Conservation (phyloP, 2,329 filamentous ascomycete genomes). For the Tolypocladium album region DNA sequence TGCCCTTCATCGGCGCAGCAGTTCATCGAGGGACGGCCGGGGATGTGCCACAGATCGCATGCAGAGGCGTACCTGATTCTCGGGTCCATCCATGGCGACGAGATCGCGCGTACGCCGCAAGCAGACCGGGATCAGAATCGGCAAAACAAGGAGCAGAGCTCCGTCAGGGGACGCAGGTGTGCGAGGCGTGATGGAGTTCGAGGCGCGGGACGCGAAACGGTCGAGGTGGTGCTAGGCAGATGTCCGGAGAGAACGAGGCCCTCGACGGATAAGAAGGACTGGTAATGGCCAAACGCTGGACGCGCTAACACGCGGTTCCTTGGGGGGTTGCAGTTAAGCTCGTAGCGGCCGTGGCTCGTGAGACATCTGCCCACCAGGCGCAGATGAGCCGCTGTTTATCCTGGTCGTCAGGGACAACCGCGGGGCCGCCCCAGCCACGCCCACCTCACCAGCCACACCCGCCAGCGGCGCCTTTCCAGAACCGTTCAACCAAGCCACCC, state of each 20-base stretch:
- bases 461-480: background rate
- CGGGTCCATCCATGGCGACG: constrained; percentile 19
- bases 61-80: constrained; percentile 16
- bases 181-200: constrained; percentile 13
- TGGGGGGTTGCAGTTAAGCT: background rate
- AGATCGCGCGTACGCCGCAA: constrained; percentile 11
- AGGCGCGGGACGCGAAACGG: background rate
- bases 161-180: constrained; percentile 15
- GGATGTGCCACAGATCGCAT: background rate
- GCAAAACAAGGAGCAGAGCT: constrained; percentile 26
- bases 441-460: background rate
- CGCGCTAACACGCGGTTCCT: background rate
- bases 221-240: background rate
- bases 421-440: background rate
- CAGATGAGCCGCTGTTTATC: constrained; percentile 4
- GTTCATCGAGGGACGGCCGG: background rate
- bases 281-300: background rate
- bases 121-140: constrained; percentile 14
- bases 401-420: constrained; percentile 5
- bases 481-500: background rate
- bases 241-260: background rate
- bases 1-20: background rate
- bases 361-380: background rate
- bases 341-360: background rate
- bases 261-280: background rate